A percentile compares a stretch with the other conserved stretches of the same genome.
Evolutionary conservation across 192 early-diverging fungal species (phyloP).

Genomic region (Lobosporangium transversale): DNA sequence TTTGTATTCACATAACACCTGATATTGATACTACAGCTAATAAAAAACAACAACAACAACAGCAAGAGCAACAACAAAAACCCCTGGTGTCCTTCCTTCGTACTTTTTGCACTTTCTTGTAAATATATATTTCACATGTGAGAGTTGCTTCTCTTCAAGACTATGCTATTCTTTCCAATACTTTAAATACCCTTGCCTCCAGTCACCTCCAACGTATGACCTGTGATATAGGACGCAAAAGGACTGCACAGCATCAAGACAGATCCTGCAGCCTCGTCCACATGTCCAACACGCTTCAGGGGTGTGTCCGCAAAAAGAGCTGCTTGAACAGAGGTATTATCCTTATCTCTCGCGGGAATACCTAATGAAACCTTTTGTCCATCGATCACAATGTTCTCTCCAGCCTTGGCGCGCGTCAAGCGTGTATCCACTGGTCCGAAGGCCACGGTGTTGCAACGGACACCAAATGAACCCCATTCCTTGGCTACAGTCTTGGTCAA

Average conservation of each 20-base stretch:
- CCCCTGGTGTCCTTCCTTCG: neutral
- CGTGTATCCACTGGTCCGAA: conserved; percentile 74
- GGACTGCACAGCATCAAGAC: conserved; percentile 68
- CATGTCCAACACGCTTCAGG: conserved; percentile 63
- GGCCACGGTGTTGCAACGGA: conserved; percentile 70
- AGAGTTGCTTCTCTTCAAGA: neutral
- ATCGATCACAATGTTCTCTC: conserved; percentile 64
- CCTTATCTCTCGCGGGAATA: conserved; percentile 60
- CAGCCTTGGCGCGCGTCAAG: conserved; percentile 73
- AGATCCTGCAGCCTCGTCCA: conserved; percentile 71
- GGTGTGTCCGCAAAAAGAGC: conserved; percentile 62
- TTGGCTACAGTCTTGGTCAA: conserved; percentile 92
- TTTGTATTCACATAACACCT: neutral
- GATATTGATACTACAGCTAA: neutral
- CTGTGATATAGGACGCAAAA: conserved; percentile 65
- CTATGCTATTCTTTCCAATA: too few relatives aligned
- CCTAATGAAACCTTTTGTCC: conserved; percentile 71
- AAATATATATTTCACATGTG: neutral
- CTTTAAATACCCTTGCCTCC: conserved; percentile 69
- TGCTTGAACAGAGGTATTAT: conserved; percentile 43
- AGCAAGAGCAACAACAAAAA: neutral
- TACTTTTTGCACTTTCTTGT: neutral
- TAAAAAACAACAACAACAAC: neutral
- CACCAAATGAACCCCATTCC: conserved; percentile 74
- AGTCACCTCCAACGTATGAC: conserved; percentile 69